phyloP scores from a whole-genome alignment of 2,329 filamentous ascomycete species.

The Fusarium pseudograminearum region DNA sequence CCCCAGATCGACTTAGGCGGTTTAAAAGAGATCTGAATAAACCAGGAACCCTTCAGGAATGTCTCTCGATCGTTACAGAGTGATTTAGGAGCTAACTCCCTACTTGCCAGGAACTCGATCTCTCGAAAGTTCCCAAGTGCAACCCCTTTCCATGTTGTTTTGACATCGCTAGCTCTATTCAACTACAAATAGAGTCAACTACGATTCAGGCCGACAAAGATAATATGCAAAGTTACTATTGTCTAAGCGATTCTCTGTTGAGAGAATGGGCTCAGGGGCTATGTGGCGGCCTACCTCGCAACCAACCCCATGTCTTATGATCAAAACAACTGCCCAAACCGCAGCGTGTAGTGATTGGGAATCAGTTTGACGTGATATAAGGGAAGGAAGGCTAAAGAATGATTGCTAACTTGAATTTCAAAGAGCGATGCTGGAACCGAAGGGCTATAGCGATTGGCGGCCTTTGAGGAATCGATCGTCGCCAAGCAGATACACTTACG shows the following conservation, averaged over 20 bases:
- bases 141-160: not conserved
- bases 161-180: not conserved
- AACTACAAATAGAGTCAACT: not conserved
- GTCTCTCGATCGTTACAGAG: too few relatives aligned
- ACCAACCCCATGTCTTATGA: too few relatives aligned
- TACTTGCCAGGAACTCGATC: not conserved
- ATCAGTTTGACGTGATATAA: not conserved
- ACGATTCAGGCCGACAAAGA: not conserved
- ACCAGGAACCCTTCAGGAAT: too few relatives aligned
- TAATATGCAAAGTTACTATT: accelerated
- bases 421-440: not conserved
- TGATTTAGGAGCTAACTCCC: not conserved
- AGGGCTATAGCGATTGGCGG: not conserved
- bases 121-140: not conserved
- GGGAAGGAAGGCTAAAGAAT: accelerated
- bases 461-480: not conserved
- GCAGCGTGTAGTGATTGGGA: not conserved
- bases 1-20: not conserved
- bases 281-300: too few relatives aligned
- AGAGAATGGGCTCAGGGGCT: not conserved
- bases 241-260: too few relatives aligned
- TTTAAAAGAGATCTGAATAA: too few relatives aligned
- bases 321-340: not conserved
- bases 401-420: not conserved
- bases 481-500: not conserved